Percentiles rank a stretch among this genome's conserved stretches.
These are phyloP conservation scores for Bisporella sp. DNA, from an alignment of 2,329 filamentous ascomycete genomes.

Conservation along the genomic window DNA sequence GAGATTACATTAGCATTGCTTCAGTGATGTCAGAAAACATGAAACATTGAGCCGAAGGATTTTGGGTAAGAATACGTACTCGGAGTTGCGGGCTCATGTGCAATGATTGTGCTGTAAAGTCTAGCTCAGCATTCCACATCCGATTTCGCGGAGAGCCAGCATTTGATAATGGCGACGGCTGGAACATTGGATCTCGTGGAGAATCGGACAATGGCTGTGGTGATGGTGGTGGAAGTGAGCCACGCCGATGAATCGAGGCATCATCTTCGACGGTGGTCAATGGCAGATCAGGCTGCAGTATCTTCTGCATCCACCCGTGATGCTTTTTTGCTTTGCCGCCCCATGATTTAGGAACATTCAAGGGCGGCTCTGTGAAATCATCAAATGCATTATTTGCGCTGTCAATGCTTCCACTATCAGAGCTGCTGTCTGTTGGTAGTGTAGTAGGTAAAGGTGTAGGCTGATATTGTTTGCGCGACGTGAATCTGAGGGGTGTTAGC, in stretches of 20 bases:
- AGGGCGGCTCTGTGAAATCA: conserved; percentile 9
- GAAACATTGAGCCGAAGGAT: neutral
- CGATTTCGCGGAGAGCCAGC: conserved; percentile 3
- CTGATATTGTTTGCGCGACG: no score
- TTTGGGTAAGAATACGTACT: neutral
- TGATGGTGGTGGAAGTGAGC: no score
- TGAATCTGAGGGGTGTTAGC: no score
- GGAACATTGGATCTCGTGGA: no score
- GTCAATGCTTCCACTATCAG: neutral
- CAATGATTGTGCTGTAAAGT: conserved; percentile 23
- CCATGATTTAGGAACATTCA: conserved; percentile 14
- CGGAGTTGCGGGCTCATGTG: conserved; percentile 20
- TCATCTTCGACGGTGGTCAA: no score
- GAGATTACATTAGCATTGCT: no score
- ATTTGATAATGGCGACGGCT: no score
- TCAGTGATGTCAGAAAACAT: no score
- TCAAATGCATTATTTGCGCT: neutral
- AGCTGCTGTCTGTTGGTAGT: neutral
- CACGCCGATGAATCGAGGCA: no score
- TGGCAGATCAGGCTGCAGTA: conserved; percentile 11
- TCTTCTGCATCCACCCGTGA: conserved; percentile 12
- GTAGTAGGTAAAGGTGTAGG: no score
- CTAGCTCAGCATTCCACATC: conserved; percentile 21
- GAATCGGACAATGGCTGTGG: no score
- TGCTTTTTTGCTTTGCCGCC: conserved; percentile 11